Evolutionary conservation across 176 grass and related monocot genomes (phyloP), one percentile per base, ranked within the genome.

Genomic region (Raddia guianensis): DNA sequence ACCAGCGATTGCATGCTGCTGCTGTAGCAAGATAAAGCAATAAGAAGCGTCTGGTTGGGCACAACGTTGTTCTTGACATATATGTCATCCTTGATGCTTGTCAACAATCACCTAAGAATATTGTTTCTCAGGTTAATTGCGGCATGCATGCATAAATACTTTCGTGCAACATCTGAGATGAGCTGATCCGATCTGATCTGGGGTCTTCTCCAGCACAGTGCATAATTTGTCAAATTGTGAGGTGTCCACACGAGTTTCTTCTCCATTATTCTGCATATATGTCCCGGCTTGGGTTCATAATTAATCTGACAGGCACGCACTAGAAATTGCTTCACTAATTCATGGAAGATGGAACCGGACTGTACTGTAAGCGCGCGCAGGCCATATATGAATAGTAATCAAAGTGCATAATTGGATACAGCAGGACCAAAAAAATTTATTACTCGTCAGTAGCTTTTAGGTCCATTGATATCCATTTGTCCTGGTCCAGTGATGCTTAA

Each of bases 71-170:
- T 66, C 48, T 33, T 49, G 50, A n/a, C 63, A 52, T 69, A 32
- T 15, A 40, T 62, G 55, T 27, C 45, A 84, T 53, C 9, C 37
- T 40, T 83, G 45, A 68, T 19, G 18, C 13, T 68, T 60, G 43
- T n/a, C n/a, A n/a, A n/a, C n/a, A n/a, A n/a, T n/a, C n/a, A n/a
- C n/a, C n/a, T n/a, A n/a, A n/a, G n/a, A n/a, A n/a, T n/a, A n/a
- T n/a, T n/a, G n/a, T n/a, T 51, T 83, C 21, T 44, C 66, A 59
- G 59, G 42, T 43, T 27, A 27, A 27, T 27, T 47, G 53, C 13
- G n/a, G 70, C 21, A 72, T 53, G n/a, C 34, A 49, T 49, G 13
- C 14, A 65, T 65, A 58, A 33, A 40, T 40, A 40, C 37, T 40
- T 40, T 0, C 37, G 4, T 40, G 37, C 37, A 2, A 40, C 37